These are phyloP conservation scores for Aphanomyces cochlioides DNA, from an alignment of 352 stramenopile genomes.

Conservation along the genomic window DNA sequence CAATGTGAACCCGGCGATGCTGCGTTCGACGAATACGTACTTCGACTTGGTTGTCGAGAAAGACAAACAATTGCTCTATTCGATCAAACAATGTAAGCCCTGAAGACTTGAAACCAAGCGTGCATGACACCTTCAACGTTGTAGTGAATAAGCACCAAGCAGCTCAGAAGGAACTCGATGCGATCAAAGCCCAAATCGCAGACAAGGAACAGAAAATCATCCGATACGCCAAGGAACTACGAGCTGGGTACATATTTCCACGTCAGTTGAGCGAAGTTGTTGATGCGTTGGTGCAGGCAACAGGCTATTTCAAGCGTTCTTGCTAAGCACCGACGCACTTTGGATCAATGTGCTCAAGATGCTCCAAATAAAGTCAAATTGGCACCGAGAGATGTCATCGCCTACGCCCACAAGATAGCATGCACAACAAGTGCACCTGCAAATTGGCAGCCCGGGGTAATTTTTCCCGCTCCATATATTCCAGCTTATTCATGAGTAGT, in stretches of 20 bases:
- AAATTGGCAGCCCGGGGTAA: constrained; percentile 73
- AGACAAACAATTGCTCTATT: constrained; percentile 58
- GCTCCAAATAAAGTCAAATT: constrained; percentile 6
- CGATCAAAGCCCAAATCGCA: constrained; percentile 54
- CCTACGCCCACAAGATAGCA: constrained; percentile 77
- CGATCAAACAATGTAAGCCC: constrained; percentile 73
- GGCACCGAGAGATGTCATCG: constrained; percentile 46
- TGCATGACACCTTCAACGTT: neutral
- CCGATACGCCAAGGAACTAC: constrained; percentile 60
- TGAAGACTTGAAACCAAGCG: neutral
- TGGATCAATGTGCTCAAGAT: constrained; percentile 51
- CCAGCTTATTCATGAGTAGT: constrained; percentile 36
- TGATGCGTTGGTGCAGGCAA: neutral
- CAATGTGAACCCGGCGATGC: constrained; percentile 64
- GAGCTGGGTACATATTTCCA: constrained; percentile 21
- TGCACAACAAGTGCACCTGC: constrained; percentile 67
- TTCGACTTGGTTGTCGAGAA: constrained; percentile 74
- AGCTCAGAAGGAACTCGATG: constrained; percentile 63
- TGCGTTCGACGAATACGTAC: constrained; percentile 73
- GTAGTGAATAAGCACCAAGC: constrained; percentile 65
- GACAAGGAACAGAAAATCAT: constrained; percentile 68
- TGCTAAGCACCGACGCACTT: constrained; percentile 50
- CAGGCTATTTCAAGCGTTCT: constrained; percentile 61
- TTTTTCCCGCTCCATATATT: constrained; percentile 14
- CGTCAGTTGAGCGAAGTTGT: neutral